Conservation (phyloP, 768 basidiomycete genomes). For the Hemileccinum impolitum region DNA sequence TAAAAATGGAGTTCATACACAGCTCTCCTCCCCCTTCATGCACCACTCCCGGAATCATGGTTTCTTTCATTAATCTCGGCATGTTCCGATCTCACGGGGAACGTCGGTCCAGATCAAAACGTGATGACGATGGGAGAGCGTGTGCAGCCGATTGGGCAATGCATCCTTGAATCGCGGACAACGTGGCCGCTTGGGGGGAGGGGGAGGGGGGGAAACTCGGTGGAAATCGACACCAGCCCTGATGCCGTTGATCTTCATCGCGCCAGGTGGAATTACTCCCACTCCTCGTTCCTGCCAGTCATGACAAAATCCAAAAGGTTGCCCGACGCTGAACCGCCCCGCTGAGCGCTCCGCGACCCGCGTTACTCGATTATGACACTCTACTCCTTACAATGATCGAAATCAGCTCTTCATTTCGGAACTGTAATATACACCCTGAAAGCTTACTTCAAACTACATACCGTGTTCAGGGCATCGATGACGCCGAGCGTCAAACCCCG, state of each 20-base stretch:
- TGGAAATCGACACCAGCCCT: too few species aligned
- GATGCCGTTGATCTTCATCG: too few species aligned
- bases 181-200: too few species aligned
- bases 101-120: not conserved
- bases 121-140: not conserved
- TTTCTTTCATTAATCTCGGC: not conserved
- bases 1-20: too few species aligned
- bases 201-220: too few species aligned
- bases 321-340: too few species aligned
- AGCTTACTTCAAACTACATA: not conserved
- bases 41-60: not conserved
- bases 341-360: not conserved
- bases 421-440: not conserved
- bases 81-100: slow-evolving; percentile 2
- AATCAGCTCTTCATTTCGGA: not conserved
- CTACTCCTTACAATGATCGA: not conserved
- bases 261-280: too few species aligned
- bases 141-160: not conserved
- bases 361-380: not conserved
- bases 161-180: too few species aligned
- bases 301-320: too few species aligned
- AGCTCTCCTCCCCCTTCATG: not conserved
- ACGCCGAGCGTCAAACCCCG: too few species aligned
- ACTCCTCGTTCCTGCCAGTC: too few species aligned
- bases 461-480: too few species aligned